Conservation (phyloP, 2,329 filamentous ascomycete species). For the Paracoccidioides brasiliensis region DNA sequence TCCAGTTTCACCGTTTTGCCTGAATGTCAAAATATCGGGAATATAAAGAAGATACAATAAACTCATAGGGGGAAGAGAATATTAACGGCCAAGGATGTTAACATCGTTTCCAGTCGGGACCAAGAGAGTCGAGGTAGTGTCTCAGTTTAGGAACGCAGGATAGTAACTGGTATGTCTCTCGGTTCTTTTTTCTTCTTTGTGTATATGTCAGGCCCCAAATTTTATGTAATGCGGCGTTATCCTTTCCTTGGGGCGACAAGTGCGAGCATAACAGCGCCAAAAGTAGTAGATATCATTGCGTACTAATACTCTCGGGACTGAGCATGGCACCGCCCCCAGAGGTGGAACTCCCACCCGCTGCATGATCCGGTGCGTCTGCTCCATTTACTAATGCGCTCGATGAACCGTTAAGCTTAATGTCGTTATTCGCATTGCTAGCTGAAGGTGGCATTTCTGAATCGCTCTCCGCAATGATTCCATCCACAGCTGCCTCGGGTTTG, state of each 20-base stretch:
- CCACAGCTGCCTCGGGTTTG: conserved; percentile 4
- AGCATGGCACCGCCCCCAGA: conserved; percentile 61
- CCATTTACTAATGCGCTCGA: conserved; percentile 41
- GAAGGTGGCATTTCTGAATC: conserved; percentile 3
- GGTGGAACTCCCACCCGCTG: conserved; percentile 5
- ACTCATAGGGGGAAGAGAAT: neutral
- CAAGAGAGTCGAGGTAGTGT: neutral
- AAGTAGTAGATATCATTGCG: conserved; percentile 15
- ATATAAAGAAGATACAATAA: neutral
- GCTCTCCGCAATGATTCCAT: neutral
- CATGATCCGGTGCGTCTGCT: conserved; percentile 44
- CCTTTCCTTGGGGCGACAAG: neutral
- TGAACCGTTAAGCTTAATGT: conserved; percentile 22
- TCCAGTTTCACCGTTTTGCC: neutral
- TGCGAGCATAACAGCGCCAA: neutral
- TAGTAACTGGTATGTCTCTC: neutral
- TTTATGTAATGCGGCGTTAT: neutral
- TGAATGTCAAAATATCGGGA: neutral
- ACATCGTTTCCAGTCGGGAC: neutral
- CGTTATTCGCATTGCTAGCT: conserved; percentile 8
- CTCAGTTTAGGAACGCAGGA: neutral
- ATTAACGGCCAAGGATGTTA: neutral
- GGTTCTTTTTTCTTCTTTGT: neutral
- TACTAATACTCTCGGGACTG: conserved; percentile 65
- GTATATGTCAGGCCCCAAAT: neutral